A percentile compares a stretch with the other conserved stretches of the same genome.
These are phyloP conservation scores for Platanthera zijinensis DNA, from an alignment of 106 monocot genomes.

Conservation along the genomic window DNA sequence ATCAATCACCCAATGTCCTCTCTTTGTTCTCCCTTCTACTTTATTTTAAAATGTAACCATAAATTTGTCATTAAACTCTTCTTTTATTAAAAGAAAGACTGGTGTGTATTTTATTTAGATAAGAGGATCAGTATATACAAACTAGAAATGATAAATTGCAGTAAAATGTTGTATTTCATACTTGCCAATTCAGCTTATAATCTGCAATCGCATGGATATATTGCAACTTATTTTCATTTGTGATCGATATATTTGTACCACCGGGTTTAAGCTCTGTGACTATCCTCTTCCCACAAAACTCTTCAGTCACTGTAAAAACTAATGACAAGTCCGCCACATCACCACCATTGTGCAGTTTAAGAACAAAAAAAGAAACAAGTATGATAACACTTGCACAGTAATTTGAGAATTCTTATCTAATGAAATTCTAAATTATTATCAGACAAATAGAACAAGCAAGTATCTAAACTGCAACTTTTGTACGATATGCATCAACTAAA, in stretches of 20 bases:
- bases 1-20: not conserved
- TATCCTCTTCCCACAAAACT: conserved; percentile 48
- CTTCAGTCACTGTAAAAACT: conserved; percentile 94
- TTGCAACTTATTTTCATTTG: conserved; percentile 87
- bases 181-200: conserved; percentile 89
- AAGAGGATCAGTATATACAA: not conserved
- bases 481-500: not conserved
- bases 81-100: not conserved
- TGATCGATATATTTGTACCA: conserved; percentile 61
- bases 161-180: conserved; percentile 16
- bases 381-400: not conserved
- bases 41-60: not conserved
- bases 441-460: not conserved
- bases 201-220: conserved; percentile 93
- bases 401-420: no score
- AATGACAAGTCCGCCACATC: conserved; percentile 70
- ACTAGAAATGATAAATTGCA: not conserved
- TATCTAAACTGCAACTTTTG: not conserved
- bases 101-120: not conserved
- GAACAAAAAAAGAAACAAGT: not conserved
- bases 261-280: conserved; percentile 72
- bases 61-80: no score
- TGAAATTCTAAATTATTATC: no score
- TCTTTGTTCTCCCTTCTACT: not conserved
- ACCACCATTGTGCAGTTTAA: conserved; percentile 69